These are phyloP conservation scores for Silene vulgaris DNA, from an alignment of 179 eudicot genomes.

Conservation along the genomic window DNA sequence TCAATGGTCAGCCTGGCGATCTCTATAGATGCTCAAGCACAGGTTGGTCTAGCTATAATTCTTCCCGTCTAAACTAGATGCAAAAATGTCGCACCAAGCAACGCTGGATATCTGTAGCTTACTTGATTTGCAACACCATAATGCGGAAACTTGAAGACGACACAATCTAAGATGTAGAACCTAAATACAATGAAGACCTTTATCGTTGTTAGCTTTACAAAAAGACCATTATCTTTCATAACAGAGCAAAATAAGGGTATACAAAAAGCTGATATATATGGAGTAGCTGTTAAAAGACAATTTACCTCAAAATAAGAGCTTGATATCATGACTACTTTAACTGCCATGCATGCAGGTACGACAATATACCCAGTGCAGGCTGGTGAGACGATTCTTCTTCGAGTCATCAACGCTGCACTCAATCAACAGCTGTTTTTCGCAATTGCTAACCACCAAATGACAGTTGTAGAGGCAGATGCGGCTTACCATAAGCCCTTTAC, in stretches of 20 bases:
- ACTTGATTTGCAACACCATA: not conserved
- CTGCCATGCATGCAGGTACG: constrained; percentile 50
- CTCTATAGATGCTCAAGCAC: constrained; percentile 64
- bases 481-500: too few species aligned
- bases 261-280: not conserved
- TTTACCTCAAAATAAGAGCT: not conserved
- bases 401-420: too few species aligned
- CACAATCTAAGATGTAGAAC: not conserved
- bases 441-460: too few species aligned
- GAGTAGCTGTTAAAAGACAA: not conserved
- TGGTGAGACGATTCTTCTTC: constrained; percentile 45
- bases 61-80: not conserved
- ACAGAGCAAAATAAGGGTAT: not conserved
- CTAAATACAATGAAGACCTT: too few species aligned
- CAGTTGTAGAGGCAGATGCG: constrained; percentile 44
- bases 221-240: too few species aligned
- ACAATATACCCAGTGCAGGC: constrained; percentile 34
- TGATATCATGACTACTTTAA: not conserved
- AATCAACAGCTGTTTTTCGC: too few species aligned
- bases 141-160: not conserved
- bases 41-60: constrained; percentile 39
- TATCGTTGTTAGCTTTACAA: too few species aligned
- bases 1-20: constrained; percentile 91
- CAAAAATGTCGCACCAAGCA: not conserved
- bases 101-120: not conserved